Evolutionary conservation across 164 flowering plant species (phyloP).

Genomic region (Houttuynia cordata): DNA sequence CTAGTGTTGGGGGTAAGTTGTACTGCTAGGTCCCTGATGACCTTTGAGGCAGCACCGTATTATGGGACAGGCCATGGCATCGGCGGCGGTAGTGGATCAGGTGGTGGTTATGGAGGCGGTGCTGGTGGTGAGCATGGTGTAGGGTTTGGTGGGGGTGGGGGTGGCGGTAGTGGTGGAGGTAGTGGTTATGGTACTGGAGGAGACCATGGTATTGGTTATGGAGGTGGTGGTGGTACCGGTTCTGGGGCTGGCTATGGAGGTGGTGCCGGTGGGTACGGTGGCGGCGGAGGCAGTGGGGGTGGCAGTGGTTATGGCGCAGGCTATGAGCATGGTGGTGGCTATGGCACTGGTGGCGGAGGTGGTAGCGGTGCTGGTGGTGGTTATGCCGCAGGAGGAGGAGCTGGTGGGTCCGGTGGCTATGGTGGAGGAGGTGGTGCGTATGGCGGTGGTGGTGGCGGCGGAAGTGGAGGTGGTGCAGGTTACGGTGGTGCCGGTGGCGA

Average conservation of each 20-base stretch:
- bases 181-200: neutral
- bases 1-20: conserved; percentile 15
- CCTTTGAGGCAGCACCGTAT: conserved; percentile 7
- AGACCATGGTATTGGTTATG: neutral
- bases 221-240: neutral
- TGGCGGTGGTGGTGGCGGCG: conserved; percentile 2
- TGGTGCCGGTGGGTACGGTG: neutral
- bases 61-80: conserved; percentile 7
- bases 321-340: neutral
- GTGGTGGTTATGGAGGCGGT: conserved; percentile 10
- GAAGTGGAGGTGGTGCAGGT: conserved; percentile 22
- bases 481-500: conserved; percentile 10
- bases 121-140: conserved; percentile 3
- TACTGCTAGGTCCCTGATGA: conserved; percentile 24
- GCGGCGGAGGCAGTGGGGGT: conserved; percentile 14
- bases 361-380: conserved; percentile 30
- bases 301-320: conserved; percentile 1
- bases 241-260: neutral
- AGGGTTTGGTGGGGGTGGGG: neutral
- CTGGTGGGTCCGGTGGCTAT: conserved; percentile 15
- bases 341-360: conserved; percentile 15
- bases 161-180: conserved; percentile 9
- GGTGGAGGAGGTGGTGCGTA: conserved; percentile 1
- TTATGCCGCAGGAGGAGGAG: conserved; percentile 19
- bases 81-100: conserved; percentile 18